Evolutionary conservation across 2,329 filamentous ascomycete species (phyloP).

Genomic region (Myriosclerotinia duriaeana): DNA sequence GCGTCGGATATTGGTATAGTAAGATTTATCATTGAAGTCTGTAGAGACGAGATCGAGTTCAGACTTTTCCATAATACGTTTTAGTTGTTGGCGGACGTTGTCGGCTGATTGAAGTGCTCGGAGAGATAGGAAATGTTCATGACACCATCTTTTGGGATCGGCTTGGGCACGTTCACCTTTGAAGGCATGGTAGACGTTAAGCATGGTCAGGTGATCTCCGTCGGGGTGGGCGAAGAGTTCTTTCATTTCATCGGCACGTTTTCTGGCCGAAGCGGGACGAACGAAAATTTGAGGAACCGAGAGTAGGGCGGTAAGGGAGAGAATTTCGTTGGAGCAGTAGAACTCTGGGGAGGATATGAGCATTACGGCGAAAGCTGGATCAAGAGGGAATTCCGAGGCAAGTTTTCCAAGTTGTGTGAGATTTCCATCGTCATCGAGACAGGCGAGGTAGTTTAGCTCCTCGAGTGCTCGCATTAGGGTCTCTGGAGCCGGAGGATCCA

Average conservation of each 20-base stretch:
- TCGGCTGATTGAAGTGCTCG: slow-evolving; percentile 89
- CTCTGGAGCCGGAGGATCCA: slow-evolving; percentile 97
- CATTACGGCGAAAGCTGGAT: slow-evolving; percentile 94
- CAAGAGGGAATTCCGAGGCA: slow-evolving; percentile 92
- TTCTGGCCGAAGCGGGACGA: slow-evolving; percentile 78
- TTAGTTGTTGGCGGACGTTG: slow-evolving; percentile 87
- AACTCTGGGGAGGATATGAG: slow-evolving; percentile 96
- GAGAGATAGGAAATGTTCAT: slow-evolving; percentile 91
- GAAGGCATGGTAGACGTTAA: slow-evolving; percentile 98
- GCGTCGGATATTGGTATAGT: slow-evolving; percentile 95
- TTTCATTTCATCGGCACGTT: slow-evolving; percentile 98
- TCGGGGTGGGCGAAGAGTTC: slow-evolving; percentile 86
- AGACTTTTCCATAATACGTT: slow-evolving; percentile 94
- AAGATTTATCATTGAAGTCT: slow-evolving; percentile 90
- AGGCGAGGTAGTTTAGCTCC: slow-evolving; percentile 95
- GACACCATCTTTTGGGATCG: slow-evolving; percentile 88
- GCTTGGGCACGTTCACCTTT: slow-evolving; percentile 69
- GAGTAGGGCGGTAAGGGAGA: slow-evolving; percentile 89
- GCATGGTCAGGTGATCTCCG: slow-evolving; percentile 90
- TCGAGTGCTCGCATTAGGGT: slow-evolving; percentile 97
- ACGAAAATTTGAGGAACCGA: slow-evolving; percentile 95
- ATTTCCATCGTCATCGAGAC: slow-evolving; percentile 93
- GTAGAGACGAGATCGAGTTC: slow-evolving; percentile 85
- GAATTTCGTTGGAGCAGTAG: slow-evolving; percentile 96
- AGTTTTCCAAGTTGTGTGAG: slow-evolving; percentile 81